Percentiles rank a stretch among this genome's conserved stretches.
These are phyloP conservation scores for Obelidium mucronatum DNA, from an alignment of 192 early-diverging fungal species.

Conservation along the genomic window DNA sequence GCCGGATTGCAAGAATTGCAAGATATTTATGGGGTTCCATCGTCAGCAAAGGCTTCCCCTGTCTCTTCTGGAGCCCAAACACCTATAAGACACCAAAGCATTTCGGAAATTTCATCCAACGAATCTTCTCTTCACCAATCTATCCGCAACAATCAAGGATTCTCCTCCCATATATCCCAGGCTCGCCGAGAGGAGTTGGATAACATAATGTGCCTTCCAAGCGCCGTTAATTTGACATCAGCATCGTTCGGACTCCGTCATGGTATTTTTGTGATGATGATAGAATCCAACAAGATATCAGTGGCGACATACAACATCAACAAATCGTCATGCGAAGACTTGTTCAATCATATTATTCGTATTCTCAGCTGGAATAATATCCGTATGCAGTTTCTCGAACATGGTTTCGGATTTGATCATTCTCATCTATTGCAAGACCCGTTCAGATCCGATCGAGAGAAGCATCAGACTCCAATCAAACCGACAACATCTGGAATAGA, in stretches of 20 bases:
- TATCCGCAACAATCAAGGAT: slow-evolving; percentile 1
- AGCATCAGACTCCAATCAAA: neutral
- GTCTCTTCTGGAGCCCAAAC: neutral
- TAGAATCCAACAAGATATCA: slow-evolving; percentile 39
- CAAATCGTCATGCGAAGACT: slow-evolving; percentile 31
- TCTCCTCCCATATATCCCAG: neutral
- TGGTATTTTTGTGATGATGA: slow-evolving; percentile 49
- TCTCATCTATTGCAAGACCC: neutral
- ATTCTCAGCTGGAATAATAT: slow-evolving; percentile 61
- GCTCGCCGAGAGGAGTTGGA: slow-evolving; percentile 35
- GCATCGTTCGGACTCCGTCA: slow-evolving; percentile 39
- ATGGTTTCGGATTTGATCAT: neutral
- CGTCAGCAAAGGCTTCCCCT: neutral
- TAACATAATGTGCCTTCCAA: slow-evolving; percentile 42
- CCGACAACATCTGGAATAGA: neutral
- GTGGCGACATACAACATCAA: slow-evolving; percentile 54
- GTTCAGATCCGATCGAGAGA: neutral
- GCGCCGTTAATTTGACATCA: slow-evolving; percentile 34
- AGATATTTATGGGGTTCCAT: slow-evolving; percentile 9
- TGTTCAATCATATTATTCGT: slow-evolving; percentile 49
- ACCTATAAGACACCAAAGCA: neutral
- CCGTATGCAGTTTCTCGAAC: slow-evolving; percentile 50
- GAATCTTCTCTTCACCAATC: neutral
- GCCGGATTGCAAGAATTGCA: slow-evolving; percentile 12
- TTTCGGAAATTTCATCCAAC: neutral